These are phyloP conservation scores for Jacaranda copaia DNA, from an alignment of 257 asterid species.

Conservation along the genomic window DNA sequence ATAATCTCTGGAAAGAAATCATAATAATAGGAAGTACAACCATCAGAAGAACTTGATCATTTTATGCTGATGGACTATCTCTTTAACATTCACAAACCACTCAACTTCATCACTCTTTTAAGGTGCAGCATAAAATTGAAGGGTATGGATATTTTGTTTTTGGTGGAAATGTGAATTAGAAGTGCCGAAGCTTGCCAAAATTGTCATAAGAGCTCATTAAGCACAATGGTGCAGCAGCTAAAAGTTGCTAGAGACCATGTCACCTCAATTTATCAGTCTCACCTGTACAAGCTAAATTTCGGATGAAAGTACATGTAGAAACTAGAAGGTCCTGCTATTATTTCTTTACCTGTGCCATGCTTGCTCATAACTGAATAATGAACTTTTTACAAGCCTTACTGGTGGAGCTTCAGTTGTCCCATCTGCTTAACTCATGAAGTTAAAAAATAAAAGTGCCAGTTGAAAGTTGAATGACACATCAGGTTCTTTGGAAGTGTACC, in stretches of 20 bases:
- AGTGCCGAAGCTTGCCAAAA: background rate
- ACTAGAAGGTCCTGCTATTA: slow-evolving; percentile 10
- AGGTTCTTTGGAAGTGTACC: slow-evolving; percentile 56
- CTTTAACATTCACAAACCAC: slow-evolving; percentile 21
- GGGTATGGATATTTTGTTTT: slow-evolving; percentile 1
- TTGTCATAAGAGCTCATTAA: slow-evolving; percentile 15
- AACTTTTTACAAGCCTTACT: slow-evolving; percentile 89
- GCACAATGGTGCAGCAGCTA: slow-evolving; percentile 22
- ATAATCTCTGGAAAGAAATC: slow-evolving; percentile 19
- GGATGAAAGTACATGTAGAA: slow-evolving; percentile 17
- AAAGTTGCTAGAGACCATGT: slow-evolving; percentile 20
- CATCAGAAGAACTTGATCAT: slow-evolving; percentile 34
- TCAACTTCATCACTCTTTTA: slow-evolving; percentile 1
- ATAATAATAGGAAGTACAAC: slow-evolving; percentile 10
- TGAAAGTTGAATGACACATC: slow-evolving; percentile 38
- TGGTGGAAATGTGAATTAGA: slow-evolving; percentile 14
- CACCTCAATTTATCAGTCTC: slow-evolving; percentile 2
- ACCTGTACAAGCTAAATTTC: slow-evolving; percentile 11
- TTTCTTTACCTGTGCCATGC: slow-evolving; percentile 95
- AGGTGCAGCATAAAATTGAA: slow-evolving; percentile 18
- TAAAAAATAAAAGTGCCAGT: slow-evolving; percentile 13
- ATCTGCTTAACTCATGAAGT: slow-evolving; percentile 55
- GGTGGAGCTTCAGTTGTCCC: slow-evolving; percentile 66
- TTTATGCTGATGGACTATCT: background rate
- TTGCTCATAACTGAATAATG: slow-evolving; percentile 93